Conservation (phyloP, 1,139 yeast species). For the Blastobotrys illinoisensis region DNA sequence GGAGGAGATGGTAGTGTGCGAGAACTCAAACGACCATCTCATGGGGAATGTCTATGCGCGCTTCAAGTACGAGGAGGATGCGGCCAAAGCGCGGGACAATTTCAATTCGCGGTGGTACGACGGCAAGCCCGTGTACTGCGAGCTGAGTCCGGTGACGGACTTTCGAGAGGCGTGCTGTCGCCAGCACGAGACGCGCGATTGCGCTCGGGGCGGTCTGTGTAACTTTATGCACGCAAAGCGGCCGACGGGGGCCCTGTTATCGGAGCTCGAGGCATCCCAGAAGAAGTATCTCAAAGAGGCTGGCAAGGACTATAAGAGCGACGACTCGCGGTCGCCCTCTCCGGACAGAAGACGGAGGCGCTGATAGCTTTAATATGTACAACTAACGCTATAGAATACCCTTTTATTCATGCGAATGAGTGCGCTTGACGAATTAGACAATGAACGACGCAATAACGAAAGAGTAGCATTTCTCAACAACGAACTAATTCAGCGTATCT, state of each 20-base stretch:
- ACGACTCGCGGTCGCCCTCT: slow-evolving; percentile 2
- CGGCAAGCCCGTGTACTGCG: slow-evolving; percentile 74
- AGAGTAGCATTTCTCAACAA: no score
- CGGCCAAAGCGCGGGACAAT: slow-evolving; percentile 52
- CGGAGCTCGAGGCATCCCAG: slow-evolving; percentile 38
- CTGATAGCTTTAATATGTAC: no score
- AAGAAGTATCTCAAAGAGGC: slow-evolving; percentile 23
- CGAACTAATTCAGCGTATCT: no score
- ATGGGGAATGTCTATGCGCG: slow-evolving; percentile 80
- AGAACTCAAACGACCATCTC: slow-evolving; percentile 73
- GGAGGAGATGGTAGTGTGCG: slow-evolving; percentile 67
- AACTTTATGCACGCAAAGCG: slow-evolving; percentile 77
- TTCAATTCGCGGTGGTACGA: slow-evolving; percentile 81
- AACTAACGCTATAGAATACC: no score
- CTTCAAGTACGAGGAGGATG: slow-evolving; percentile 51
- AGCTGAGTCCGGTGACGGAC: slow-evolving; percentile 68
- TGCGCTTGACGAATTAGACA: no score
- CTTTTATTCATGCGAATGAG: no score
- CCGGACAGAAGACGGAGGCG: slow-evolving; percentile 2
- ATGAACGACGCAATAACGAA: no score
- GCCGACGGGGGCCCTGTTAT: slow-evolving; percentile 45
- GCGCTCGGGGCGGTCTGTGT: slow-evolving; percentile 77
- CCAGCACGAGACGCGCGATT: slow-evolving; percentile 56
- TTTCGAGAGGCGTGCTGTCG: slow-evolving; percentile 72
- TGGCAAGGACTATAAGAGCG: slow-evolving; percentile 11